phyloP scores from a whole-genome alignment of 2,329 filamentous ascomycete genomes.

The Diplodia sapinea region DNA sequence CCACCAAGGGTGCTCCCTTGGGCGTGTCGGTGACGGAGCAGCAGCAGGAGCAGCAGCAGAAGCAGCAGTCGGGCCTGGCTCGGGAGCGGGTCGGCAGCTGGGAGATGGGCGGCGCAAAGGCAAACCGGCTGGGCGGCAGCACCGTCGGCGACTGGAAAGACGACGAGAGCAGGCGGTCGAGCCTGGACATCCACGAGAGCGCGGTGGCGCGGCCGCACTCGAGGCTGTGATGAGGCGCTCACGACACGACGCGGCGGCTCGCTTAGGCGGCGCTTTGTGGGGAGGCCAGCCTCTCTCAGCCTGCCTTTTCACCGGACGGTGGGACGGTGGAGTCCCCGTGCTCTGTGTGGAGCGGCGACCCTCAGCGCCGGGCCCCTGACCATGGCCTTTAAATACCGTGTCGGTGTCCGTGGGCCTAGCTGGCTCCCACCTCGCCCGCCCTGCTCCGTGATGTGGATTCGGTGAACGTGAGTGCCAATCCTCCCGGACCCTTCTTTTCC shows the following conservation, averaged over 20 bases:
- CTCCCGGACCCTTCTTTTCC: conserved; percentile 3
- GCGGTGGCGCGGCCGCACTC: conserved; percentile 51
- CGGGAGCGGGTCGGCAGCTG: conserved; percentile 64
- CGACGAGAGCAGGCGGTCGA: conserved; percentile 45
- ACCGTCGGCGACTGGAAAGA: conserved; percentile 33
- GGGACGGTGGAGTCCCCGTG: conserved; percentile 11
- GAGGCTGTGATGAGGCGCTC: conserved; percentile 50
- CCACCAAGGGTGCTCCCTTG: conserved; percentile 19
- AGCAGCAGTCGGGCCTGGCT: conserved; percentile 47
- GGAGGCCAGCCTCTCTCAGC: not conserved
- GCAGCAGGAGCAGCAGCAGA: conserved; percentile 39
- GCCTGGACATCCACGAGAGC: conserved; percentile 54
- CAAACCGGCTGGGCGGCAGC: conserved; percentile 5
- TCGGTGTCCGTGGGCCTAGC: not conserved
- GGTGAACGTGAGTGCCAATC: conserved; percentile 20
- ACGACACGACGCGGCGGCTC: not conserved
- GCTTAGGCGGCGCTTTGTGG: conserved; percentile 7
- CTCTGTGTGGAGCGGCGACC: conserved; percentile 10
- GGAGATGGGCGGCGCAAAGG: conserved; percentile 54
- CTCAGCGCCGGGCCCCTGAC: conserved; percentile 6
- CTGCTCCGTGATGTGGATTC: conserved; percentile 4
- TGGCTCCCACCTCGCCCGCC: not conserved
- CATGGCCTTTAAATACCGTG: conserved; percentile 19
- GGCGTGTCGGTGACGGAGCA: conserved; percentile 30
- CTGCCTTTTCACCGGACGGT: conserved; percentile 1